Evolutionary conservation across 371 early-diverging fungal genomes (phyloP).

Genomic region (Smittium mucronatum): DNA sequence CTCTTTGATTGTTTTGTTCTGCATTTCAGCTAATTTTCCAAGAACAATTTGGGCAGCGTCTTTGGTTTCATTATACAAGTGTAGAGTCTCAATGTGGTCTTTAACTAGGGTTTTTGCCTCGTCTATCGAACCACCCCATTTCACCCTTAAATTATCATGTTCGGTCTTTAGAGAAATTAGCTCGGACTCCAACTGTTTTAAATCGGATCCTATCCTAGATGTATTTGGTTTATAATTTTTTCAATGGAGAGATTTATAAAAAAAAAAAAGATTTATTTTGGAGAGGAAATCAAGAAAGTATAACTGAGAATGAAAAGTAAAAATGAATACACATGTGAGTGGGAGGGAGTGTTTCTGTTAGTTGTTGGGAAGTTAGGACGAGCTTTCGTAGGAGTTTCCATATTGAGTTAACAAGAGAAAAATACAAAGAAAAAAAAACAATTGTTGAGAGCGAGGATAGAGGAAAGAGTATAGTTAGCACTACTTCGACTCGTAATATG

Average conservation of each 20-base stretch:
- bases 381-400: background rate
- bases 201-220: background rate
- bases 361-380: no score
- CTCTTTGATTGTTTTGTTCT: conserved; percentile 29
- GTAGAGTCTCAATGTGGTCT: conserved; percentile 34
- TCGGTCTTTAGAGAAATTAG: background rate
- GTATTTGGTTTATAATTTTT: no score
- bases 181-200: background rate
- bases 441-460: background rate
- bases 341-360: no score
- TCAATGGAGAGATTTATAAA: no score
- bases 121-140: conserved; percentile 12
- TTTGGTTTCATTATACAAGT: conserved; percentile 40
- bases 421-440: background rate
- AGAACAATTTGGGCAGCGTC: conserved; percentile 34
- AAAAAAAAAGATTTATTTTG: no score
- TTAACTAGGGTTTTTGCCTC: conserved; percentile 22
- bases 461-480: no score
- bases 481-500: no score
- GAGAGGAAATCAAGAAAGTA: no score
- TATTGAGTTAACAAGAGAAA: background rate
- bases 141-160: background rate
- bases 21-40: conserved; percentile 30
- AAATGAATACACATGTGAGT: no score
- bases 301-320: no score